Evolutionary conservation across 257 asterid species (phyloP).

Genomic region (Paulownia fortunei): DNA sequence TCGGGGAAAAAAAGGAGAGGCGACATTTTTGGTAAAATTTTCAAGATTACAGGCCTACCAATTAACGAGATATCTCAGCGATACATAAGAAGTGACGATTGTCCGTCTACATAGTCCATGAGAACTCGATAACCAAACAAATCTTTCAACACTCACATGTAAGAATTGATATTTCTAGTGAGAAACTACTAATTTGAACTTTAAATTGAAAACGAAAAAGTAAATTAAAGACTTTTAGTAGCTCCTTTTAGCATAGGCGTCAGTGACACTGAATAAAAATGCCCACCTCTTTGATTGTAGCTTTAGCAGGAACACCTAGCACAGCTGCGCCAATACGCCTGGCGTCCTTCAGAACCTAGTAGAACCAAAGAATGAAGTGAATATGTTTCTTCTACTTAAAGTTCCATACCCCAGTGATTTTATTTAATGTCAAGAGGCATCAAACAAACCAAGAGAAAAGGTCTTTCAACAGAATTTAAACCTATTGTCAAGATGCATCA

Average conservation of each 20-base stretch:
- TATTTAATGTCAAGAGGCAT: background rate
- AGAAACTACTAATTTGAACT: too few species aligned
- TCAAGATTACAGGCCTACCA: background rate
- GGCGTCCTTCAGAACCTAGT: constrained; percentile 90
- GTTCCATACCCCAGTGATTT: background rate
- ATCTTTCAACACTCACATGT: background rate
- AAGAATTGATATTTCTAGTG: background rate
- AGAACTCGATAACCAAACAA: constrained; percentile 14
- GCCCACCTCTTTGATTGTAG: constrained; percentile 91
- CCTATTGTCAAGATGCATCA: background rate
- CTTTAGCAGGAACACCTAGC: constrained; percentile 96
- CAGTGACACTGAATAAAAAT: background rate
- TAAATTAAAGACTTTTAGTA: background rate
- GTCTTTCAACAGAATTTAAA: background rate
- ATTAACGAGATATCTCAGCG: background rate
- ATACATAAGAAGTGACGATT: background rate
- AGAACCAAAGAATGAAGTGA: constrained; percentile 17
- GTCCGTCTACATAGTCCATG: background rate
- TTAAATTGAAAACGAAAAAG: too few species aligned
- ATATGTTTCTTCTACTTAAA: background rate
- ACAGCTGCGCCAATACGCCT: constrained; percentile 92
- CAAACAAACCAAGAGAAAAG: background rate
- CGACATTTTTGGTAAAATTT: background rate
- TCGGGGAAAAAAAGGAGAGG: background rate
- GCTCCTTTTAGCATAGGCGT: constrained; percentile 1